Evolutionary conservation across 1,284 basidiomycete genomes (phyloP), one percentile per base, ranked within the genome.

Genomic region (Ceratobasidium sp.): DNA sequence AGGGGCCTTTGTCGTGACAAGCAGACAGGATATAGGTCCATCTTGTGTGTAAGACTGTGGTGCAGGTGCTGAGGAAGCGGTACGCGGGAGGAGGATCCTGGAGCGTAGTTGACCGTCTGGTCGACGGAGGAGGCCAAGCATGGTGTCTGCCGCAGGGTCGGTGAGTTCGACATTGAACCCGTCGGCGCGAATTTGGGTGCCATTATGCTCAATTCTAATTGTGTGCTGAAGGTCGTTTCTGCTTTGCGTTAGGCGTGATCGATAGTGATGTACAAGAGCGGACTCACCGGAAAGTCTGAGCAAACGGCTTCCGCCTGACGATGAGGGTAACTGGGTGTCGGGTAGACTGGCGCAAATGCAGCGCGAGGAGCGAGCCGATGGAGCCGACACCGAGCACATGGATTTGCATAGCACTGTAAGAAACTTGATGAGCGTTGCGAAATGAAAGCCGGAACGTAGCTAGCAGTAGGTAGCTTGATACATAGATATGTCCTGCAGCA

Each of bases 1-100:
- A 23, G 89, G 85, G 0, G 93, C 91, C 80, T 96, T 97, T 72
- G 93, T 89, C 41, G 94, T 88, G 76, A 98, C 86, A 79, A 98
- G 86, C 70, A 98, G 86, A 0, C 91, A 89, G 38, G 90, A 85
- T 78, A 93, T 91, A 23, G 79, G 79, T 32, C 77, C 78, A 43
- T 78, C 78, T 76, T 80, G 28, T 11, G 35, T 73, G 55, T 55
- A 73, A 28, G 8, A 47, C 13, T 8, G 47, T 18, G 16, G 47
- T 13, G 13, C 28, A 26, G n/a, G 46, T 30, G 13, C 30, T 28
- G 46, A 32, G 21, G 13, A 46, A 63, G 23, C 38, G 4, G 18
- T 30, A 43, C 26, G 59, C 69, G 26, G 43, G 63, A 55, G 63
- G 74, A 71, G 71, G 71, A 57, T 57, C 49, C 46, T 52, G 73